These are phyloP conservation scores for Tuber borchii DNA, from an alignment of 495 filamentous ascomycete genomes.

Conservation along the genomic window DNA sequence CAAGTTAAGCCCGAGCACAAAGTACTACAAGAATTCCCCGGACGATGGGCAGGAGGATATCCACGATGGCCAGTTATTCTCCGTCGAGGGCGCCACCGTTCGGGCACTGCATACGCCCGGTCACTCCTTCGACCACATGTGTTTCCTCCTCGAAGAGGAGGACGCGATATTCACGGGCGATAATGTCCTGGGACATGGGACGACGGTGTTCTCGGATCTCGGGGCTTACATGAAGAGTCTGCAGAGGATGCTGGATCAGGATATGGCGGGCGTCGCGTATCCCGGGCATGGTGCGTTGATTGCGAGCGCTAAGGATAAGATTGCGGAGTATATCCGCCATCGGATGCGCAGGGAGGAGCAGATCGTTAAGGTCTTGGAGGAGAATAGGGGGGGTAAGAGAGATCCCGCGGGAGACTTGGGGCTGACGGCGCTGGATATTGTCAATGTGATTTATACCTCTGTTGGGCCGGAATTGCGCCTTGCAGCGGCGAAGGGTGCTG, in stretches of 20 bases:
- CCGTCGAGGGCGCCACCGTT: constrained; percentile 68
- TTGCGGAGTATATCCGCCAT: constrained; percentile 77
- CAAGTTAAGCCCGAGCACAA: constrained; percentile 53
- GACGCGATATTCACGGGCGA: constrained; percentile 89
- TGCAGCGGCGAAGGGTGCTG: constrained; percentile 62
- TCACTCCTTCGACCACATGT: constrained; percentile 82
- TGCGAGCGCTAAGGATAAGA: constrained; percentile 56
- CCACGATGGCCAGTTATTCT: constrained; percentile 64
- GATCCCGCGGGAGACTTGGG: constrained; percentile 36
- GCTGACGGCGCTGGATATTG: constrained; percentile 72
- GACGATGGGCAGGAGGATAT: constrained; percentile 51
- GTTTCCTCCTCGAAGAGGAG: constrained; percentile 58
- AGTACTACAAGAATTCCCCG: constrained; percentile 53
- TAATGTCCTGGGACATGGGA: constrained; percentile 90
- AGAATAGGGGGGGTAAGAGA: constrained; percentile 42
- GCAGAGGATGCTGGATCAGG: constrained; percentile 60
- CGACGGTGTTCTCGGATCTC: constrained; percentile 84
- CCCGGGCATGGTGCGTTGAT: constrained; percentile 81
- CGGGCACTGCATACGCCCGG: constrained; percentile 73
- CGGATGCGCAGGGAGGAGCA: constrained; percentile 72
- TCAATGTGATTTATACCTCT: constrained; percentile 75
- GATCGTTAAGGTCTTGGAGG: constrained; percentile 61
- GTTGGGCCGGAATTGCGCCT: constrained; percentile 67
- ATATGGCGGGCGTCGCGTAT: constrained; percentile 59
- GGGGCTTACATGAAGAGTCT: constrained; percentile 65